Evolutionary conservation across 306 rosid genomes (phyloP).

Genomic region (Cucumis hystrix): DNA sequence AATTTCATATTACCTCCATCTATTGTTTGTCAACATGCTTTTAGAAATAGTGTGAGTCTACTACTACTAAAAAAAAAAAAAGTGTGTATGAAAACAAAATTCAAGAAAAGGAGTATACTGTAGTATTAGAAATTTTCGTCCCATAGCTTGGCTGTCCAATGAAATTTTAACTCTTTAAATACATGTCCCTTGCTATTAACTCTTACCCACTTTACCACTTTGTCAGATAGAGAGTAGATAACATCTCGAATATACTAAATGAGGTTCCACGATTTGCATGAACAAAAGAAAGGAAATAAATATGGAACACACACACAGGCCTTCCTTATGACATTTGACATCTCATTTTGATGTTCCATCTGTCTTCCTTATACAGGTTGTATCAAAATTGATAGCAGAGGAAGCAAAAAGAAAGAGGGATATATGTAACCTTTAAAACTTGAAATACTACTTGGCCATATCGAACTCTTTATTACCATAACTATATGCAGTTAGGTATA

Average conservation of each 20-base stretch:
- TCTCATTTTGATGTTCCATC: neutral
- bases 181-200: neutral
- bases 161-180: neutral
- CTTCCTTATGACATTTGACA: neutral
- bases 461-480: neutral
- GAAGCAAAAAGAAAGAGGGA: neutral
- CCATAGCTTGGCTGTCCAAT: neutral
- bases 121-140: neutral
- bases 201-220: neutral
- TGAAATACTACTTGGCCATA: neutral
- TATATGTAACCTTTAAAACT: neutral
- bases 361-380: neutral
- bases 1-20: no score
- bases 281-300: neutral
- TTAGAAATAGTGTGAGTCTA: no score
- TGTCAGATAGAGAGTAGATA: neutral
- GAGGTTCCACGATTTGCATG: neutral
- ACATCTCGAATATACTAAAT: neutral
- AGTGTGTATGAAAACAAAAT: no score
- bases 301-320: neutral
- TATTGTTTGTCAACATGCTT: no score
- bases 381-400: neutral
- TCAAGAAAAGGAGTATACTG: no score
- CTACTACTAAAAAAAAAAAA: no score
- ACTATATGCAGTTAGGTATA: neutral